A percentile compares a stretch with the other conserved stretches of the same genome.
Evolutionary conservation across 2,329 filamentous ascomycete species (phyloP).

Genomic region (Dothiorella sarmentorum): DNA sequence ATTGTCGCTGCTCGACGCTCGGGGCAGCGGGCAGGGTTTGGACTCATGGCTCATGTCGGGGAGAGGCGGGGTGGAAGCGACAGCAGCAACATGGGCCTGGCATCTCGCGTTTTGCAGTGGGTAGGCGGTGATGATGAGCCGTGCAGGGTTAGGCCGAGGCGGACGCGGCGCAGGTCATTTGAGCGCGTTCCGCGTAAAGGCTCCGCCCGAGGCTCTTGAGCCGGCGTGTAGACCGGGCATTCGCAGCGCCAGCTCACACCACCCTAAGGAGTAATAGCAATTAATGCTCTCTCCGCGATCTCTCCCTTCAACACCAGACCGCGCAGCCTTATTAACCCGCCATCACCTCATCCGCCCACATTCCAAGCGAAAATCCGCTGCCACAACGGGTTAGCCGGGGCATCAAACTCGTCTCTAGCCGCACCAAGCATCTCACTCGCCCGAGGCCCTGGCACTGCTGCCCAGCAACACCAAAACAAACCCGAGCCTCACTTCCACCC

Average conservation of each 20-base stretch:
- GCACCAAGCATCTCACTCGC: constrained; percentile 1
- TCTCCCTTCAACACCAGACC: constrained; percentile 4
- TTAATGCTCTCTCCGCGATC: background rate
- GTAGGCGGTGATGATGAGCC: constrained; percentile 10
- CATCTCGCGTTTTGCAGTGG: background rate
- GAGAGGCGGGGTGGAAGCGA: constrained; percentile 3
- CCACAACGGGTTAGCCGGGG: constrained; percentile 11
- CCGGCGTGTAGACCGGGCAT: background rate
- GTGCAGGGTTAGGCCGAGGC: constrained; percentile 2
- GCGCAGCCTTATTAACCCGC: background rate
- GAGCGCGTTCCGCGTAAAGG: background rate
- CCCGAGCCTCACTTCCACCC: background rate
- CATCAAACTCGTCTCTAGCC: constrained; percentile 9
- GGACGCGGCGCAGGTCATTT: background rate
- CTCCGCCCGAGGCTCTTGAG: background rate
- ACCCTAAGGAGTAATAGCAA: constrained; percentile 11
- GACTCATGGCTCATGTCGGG: constrained; percentile 18
- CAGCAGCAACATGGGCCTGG: too few species aligned
- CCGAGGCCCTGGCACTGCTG: background rate
- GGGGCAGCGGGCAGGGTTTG: background rate
- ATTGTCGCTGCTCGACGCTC: background rate
- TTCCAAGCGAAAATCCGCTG: constrained; percentile 1
- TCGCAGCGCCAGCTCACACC: constrained; percentile 5
- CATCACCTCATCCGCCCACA: background rate
- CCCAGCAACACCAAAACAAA: constrained; percentile 19